Evolutionary conservation across 129 eudicot species (phyloP), one percentile per base, ranked within the genome.

Genomic region (Dittrichia graveolens): DNA sequence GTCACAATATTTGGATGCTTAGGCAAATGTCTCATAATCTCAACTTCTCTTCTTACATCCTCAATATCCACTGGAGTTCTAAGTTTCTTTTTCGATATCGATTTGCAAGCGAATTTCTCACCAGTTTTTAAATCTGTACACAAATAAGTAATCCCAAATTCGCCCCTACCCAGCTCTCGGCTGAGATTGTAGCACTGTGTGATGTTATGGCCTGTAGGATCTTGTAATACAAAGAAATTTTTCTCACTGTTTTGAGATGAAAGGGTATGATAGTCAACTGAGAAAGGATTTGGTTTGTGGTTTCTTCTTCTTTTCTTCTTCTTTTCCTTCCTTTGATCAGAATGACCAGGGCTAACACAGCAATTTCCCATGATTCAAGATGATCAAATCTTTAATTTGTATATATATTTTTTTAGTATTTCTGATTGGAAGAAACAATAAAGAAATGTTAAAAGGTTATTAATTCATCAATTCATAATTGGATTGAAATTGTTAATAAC

Each of bases 31-130:
- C 77, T 87, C 96, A 87, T 87, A 53, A 90, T 90, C 75, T 90
- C 87, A 61, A 90, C 96, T 61, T 90, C 96, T 71, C 95, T 83
- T 67, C 87, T 85, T 52, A 90, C 96, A 79, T 90, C 95, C 31
- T 90, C 96, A 58, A 90, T 78, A 83, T 87, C 96, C 45, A 90
- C 84, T 2, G 86, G 82, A 71, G 96, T 90, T 75, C 96, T 83
- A 52, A 90, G 88, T 80, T 90, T 90, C 86, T 79, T 87, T 66
- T 90, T 90, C 3, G 91, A 87, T 81, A 90, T 90, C 3, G 88
- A 90, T 62, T 90, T 90, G 81, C 96, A 90, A 8, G 91, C 96
- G 10, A 78, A 81, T 67, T 61, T 80, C 47, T 87, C 83, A 0
- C 86, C 83, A 2, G 80, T 61, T 16, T 80, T 85, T 40, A 71